phyloP scores from a whole-genome alignment of 257 asterid species.

The Solanum verrucosum region DNA sequence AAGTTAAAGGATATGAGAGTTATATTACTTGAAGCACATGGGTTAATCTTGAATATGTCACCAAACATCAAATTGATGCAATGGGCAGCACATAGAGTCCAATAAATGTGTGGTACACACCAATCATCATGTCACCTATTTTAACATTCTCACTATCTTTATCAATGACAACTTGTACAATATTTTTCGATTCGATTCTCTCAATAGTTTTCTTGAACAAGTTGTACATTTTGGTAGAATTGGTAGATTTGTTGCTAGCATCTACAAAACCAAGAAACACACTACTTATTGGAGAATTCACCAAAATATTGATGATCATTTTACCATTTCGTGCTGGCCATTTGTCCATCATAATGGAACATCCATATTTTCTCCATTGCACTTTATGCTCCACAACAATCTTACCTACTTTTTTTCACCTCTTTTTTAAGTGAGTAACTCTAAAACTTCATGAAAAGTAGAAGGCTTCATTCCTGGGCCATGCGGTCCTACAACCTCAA shows the following conservation, averaged over 20 bases:
- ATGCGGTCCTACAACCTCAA: neutral
- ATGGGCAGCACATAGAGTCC: neutral
- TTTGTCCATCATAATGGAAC: neutral
- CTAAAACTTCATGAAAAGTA: neutral
- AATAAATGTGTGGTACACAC: neutral
- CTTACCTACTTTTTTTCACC: neutral
- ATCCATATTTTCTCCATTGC: neutral
- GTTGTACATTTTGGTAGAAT: neutral
- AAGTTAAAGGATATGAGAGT: neutral
- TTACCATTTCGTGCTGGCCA: neutral
- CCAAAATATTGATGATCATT: neutral
- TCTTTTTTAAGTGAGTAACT: neutral
- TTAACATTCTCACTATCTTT: neutral
- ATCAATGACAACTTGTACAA: neutral
- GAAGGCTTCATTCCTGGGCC: neutral
- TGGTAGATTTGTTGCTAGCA: neutral
- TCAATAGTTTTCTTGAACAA: neutral
- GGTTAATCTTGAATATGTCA: neutral
- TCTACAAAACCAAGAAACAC: neutral
- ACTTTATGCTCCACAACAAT: neutral
- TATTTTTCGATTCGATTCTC: neutral
- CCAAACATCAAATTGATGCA: neutral
- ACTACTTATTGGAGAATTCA: neutral
- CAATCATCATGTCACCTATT: neutral
- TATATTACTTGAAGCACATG: neutral